Evolutionary conservation across 1,284 basidiomycete species (phyloP).

Genomic region (Xerocomus nothofagi): DNA sequence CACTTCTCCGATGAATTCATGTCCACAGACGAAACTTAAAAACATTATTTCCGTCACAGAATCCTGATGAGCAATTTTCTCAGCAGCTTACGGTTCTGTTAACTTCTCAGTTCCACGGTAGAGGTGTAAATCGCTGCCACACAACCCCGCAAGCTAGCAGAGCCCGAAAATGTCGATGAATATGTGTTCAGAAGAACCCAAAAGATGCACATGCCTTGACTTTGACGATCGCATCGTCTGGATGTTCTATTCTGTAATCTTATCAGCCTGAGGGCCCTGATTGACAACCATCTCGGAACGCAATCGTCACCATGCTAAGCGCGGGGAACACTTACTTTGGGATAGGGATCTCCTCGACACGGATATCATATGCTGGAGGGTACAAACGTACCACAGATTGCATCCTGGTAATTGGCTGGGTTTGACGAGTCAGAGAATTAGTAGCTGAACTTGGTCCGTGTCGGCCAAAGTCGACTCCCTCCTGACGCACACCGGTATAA

Average conservation of each 20-base stretch:
- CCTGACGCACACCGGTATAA: too few relatives aligned
- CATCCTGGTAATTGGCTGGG: conserved; percentile 7
- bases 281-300: neutral
- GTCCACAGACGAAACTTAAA: conserved; percentile 69
- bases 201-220: conserved; percentile 47
- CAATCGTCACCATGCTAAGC: neutral
- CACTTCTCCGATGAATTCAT: conserved; percentile 84
- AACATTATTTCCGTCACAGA: neutral
- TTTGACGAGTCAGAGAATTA: neutral
- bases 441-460: too few relatives aligned
- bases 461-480: too few relatives aligned
- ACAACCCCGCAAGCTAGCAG: conserved; percentile 65
- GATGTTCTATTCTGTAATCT: conserved; percentile 56
- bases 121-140: conserved; percentile 82
- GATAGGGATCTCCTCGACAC: conserved; percentile 57
- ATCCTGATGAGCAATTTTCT: neutral
- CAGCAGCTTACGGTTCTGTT: conserved; percentile 34
- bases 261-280: neutral
- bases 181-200: neutral
- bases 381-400: conserved; percentile 55
- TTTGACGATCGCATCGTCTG: conserved; percentile 76
- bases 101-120: conserved; percentile 62
- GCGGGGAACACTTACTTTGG: conserved; percentile 46
- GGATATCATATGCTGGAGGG: conserved; percentile 67
- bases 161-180: neutral